phyloP scores from a whole-genome alignment of 306 rosid genomes.

The Cucumis melo region DNA sequence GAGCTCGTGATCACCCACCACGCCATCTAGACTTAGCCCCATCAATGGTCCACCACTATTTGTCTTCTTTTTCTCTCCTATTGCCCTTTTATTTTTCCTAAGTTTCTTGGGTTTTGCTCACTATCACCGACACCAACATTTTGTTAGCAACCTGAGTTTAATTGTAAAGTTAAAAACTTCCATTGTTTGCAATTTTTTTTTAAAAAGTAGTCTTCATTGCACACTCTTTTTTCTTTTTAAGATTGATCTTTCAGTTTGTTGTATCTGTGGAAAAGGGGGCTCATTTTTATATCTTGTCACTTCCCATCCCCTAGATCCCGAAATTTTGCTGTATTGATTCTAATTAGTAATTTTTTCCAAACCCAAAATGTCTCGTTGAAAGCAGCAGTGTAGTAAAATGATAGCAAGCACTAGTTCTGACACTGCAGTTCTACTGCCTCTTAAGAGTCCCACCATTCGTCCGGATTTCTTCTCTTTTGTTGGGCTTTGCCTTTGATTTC shows the following conservation, averaged over 20 bases:
- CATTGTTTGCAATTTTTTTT: background rate
- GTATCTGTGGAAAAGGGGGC: background rate
- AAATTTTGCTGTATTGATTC: background rate
- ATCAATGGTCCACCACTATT: background rate
- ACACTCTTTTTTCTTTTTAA: background rate
- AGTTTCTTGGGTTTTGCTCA: background rate
- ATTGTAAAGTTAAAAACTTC: background rate
- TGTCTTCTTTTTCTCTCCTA: background rate
- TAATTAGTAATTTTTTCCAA: background rate
- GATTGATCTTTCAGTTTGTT: background rate
- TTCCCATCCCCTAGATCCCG: background rate
- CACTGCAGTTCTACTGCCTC: conserved; percentile 3
- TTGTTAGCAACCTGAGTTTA: background rate
- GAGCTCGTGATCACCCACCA: conserved; percentile 1
- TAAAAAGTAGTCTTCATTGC: background rate
- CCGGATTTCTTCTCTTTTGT: background rate
- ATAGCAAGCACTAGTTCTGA: background rate
- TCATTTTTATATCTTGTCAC: background rate
- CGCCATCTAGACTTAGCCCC: background rate
- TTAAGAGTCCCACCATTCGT: conserved; percentile 1
- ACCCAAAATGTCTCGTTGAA: background rate
- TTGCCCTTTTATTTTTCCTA: background rate
- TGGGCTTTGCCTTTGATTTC: background rate
- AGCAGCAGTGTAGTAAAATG: conserved; percentile 1
- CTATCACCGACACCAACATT: background rate